Percentiles rank a stretch among this genome's conserved stretches.
These are phyloP conservation scores for Fusarium sp. DNA, from an alignment of 2,329 filamentous ascomycete genomes.

Conservation along the genomic window DNA sequence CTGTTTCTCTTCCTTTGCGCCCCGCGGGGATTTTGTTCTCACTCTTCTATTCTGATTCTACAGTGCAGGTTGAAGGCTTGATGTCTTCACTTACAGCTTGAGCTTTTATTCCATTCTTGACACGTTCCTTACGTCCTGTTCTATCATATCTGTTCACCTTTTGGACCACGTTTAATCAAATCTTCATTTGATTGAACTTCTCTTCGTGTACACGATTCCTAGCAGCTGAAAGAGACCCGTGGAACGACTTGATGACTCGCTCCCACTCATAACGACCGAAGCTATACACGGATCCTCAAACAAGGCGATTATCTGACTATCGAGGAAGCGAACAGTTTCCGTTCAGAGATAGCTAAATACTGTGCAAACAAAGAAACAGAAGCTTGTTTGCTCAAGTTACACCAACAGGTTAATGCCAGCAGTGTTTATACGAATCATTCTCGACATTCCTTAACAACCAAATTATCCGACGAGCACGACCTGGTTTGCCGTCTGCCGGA, in stretches of 20 bases:
- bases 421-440: slow-evolving; percentile 22
- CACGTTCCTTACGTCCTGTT: slow-evolving; percentile 31
- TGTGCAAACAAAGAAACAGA: slow-evolving; percentile 14
- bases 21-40: slow-evolving; percentile 22
- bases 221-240: not conserved
- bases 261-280: slow-evolving; percentile 8
- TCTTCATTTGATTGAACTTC: slow-evolving; percentile 3
- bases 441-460: slow-evolving; percentile 34
- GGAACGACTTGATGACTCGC: slow-evolving; percentile 11
- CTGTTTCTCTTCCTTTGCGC: slow-evolving; percentile 23
- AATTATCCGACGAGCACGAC: slow-evolving; percentile 15
- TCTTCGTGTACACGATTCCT: slow-evolving; percentile 3
- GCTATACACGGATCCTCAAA: slow-evolving; percentile 4
- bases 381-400: slow-evolving; percentile 33
- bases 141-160: not conserved
- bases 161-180: not conserved
- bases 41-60: slow-evolving; percentile 21
- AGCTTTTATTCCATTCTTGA: slow-evolving; percentile 34
- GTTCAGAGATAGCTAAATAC: slow-evolving; percentile 13
- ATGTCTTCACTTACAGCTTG: slow-evolving; percentile 38
- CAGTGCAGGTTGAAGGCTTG: slow-evolving; percentile 42
- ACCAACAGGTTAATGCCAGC: slow-evolving; percentile 26
- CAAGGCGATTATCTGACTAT: slow-evolving; percentile 6
- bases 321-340: slow-evolving; percentile 16
- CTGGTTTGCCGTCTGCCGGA: slow-evolving; percentile 25